A percentile compares a stretch with the other conserved stretches of the same genome.
Conservation (phyloP, 2,329 filamentous ascomycete species). For the Purpureocillium takamizusanense region DNA sequence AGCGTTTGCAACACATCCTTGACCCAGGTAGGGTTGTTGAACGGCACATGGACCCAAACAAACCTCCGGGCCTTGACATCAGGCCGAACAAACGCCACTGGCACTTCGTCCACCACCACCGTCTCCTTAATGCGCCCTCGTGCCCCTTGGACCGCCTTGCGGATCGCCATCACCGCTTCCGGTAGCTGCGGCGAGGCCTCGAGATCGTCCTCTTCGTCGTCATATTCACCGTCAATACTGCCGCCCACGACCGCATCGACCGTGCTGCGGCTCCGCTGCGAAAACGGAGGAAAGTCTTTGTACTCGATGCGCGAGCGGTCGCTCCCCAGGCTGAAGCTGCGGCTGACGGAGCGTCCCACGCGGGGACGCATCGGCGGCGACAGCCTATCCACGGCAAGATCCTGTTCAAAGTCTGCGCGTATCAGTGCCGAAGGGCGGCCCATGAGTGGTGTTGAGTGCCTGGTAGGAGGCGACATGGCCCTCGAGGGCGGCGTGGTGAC, state of each 20-base stretch:
- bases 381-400: conserved; percentile 26
- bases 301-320: conserved; percentile 20
- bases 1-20: conserved; percentile 40
- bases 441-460: conserved; percentile 17
- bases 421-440: conserved; percentile 22
- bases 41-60: conserved; percentile 49
- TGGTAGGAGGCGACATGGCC: conserved; percentile 17
- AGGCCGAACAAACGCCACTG: conserved; percentile 21
- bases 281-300: conserved; percentile 25
- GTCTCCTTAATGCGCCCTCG: conserved; percentile 14
- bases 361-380: conserved; percentile 23
- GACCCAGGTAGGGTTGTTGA: conserved; percentile 49
- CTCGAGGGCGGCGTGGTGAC: conserved; percentile 14
- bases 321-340: conserved; percentile 24
- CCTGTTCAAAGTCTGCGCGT: conserved; percentile 26
- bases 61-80: conserved; percentile 34
- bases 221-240: conserved; percentile 8
- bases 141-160: conserved; percentile 13
- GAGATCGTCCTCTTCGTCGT: conserved; percentile 14
- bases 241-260: conserved; percentile 8
- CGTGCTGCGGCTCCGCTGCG: conserved; percentile 23
- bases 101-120: conserved; percentile 18
- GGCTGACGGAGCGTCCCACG: conserved; percentile 20
- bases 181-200: conserved; percentile 22
- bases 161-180: conserved; percentile 21